These are phyloP conservation scores for Thraustochytrium striatum DNA, from an alignment of 352 stramenopile species.

Conservation along the genomic window DNA sequence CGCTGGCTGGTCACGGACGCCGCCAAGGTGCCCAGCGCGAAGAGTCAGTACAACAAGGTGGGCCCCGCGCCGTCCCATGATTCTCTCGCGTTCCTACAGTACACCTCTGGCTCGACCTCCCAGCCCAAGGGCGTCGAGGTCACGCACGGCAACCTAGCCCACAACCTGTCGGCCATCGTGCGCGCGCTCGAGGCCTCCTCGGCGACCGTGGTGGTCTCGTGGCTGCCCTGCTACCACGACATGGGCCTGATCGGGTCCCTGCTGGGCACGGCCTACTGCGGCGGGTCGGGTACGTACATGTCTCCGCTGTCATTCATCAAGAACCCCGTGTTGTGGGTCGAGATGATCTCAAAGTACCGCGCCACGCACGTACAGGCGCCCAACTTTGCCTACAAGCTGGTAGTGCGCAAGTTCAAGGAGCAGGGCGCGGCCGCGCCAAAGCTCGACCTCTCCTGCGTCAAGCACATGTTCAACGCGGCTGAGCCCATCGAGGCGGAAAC, in stretches of 20 bases:
- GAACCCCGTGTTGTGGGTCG: constrained; percentile 90
- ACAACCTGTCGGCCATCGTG: constrained; percentile 95
- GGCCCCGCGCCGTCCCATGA: constrained; percentile 51
- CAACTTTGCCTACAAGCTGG: constrained; percentile 97
- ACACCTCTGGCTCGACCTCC: constrained; percentile 96
- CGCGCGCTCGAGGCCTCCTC: constrained; percentile 75
- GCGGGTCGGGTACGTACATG: constrained; percentile 91
- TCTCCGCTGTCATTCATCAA: constrained; percentile 95
- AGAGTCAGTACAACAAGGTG: neutral
- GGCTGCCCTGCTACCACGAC: constrained; percentile 99
- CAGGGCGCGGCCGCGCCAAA: neutral
- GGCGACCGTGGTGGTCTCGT: constrained; percentile 91
- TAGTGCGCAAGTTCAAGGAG: constrained; percentile 81
- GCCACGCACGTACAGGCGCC: constrained; percentile 95
- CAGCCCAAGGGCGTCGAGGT: constrained; percentile 97
- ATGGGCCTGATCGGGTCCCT: constrained; percentile 98
- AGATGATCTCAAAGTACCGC: constrained; percentile 71
- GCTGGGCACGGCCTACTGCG: constrained; percentile 74
- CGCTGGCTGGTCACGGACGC: constrained; percentile 52
- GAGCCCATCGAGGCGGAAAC: constrained; percentile 87
- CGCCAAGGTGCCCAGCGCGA: constrained; percentile 44
- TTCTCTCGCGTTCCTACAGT: constrained; percentile 95
- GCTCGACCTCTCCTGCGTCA: constrained; percentile 83
- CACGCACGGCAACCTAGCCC: constrained; percentile 88
- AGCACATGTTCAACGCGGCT: constrained; percentile 96